phyloP scores from a whole-genome alignment of 371 early-diverging fungal species.

The Syncephalastrum sp. region DNA sequence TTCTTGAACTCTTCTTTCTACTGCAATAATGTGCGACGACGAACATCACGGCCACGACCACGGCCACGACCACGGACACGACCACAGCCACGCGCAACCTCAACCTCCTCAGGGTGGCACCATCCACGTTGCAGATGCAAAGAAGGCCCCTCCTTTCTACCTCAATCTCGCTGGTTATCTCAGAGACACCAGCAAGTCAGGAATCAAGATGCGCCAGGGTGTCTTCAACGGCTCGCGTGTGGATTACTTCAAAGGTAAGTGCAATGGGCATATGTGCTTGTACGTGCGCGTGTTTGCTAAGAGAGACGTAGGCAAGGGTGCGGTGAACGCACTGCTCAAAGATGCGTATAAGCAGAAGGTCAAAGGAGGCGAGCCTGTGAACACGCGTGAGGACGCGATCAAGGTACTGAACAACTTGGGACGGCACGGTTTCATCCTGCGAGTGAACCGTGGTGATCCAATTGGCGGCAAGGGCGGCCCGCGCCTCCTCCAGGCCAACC shows the following conservation, averaged over 20 bases:
- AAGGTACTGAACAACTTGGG: constrained; percentile 71
- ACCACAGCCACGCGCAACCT: constrained; percentile 15
- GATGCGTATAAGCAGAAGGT: constrained; percentile 45
- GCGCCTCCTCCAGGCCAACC: constrained; percentile 58
- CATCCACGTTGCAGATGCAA: constrained; percentile 43
- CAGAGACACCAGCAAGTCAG: constrained; percentile 55
- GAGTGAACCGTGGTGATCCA: constrained; percentile 68
- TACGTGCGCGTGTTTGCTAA: background rate
- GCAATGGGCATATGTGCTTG: background rate
- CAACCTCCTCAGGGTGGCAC: constrained; percentile 5
- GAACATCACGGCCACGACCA: no score
- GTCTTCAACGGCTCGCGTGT: constrained; percentile 89
- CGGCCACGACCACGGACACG: constrained; percentile 15
- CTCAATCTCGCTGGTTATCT: constrained; percentile 37
- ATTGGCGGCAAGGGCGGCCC: constrained; percentile 50
- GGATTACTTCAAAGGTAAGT: constrained; percentile 87
- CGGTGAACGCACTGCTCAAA: constrained; percentile 82
- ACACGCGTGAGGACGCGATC: constrained; percentile 65
- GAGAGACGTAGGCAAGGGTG: constrained; percentile 71
- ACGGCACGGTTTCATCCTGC: constrained; percentile 67
- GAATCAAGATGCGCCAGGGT: constrained; percentile 81
- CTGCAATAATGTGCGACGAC: no score
- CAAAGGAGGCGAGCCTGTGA: constrained; percentile 29
- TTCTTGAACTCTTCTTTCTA: no score
- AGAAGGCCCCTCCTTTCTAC: constrained; percentile 37